Evolutionary conservation across 169 alveolate genomes (phyloP).

Genomic region (Plasmodium inui): DNA sequence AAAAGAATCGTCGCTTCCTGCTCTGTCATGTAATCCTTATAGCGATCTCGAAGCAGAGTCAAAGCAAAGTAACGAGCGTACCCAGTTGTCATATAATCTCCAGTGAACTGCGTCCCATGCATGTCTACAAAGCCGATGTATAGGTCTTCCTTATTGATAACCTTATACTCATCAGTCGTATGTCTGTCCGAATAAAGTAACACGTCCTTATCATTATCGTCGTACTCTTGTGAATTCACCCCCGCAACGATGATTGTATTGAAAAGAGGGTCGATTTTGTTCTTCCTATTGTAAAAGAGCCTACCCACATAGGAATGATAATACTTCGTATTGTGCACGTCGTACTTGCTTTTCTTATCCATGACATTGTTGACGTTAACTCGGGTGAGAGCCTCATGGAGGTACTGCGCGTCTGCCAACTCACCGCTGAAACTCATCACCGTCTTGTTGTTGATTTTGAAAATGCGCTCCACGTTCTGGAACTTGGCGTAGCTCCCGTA

Average conservation of each 20-base stretch:
- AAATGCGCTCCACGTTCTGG: constrained; percentile 67
- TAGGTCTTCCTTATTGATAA: constrained; percentile 57
- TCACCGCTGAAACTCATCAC: constrained; percentile 76
- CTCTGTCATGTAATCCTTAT: constrained; percentile 78
- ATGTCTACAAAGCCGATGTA: constrained; percentile 77
- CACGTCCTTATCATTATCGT: constrained; percentile 66
- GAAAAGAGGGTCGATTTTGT: constrained; percentile 77
- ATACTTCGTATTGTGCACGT: constrained; percentile 21
- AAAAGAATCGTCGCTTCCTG: constrained; percentile 78
- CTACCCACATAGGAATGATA: constrained; percentile 64
- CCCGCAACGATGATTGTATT: constrained; percentile 79
- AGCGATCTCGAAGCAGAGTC: constrained; percentile 77
- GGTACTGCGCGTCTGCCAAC: constrained; percentile 70
- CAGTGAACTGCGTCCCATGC: constrained; percentile 79
- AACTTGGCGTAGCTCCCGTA: constrained; percentile 75
- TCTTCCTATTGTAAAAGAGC: constrained; percentile 74
- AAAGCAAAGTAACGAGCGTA: constrained; percentile 78
- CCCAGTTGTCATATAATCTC: constrained; percentile 79
- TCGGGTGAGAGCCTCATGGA: constrained; percentile 47
- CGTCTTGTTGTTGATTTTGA: constrained; percentile 72
- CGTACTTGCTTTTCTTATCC: constrained; percentile 47
- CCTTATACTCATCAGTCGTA: constrained; percentile 52
- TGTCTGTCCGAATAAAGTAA: constrained; percentile 17
- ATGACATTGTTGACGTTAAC: constrained; percentile 41
- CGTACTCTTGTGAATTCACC: constrained; percentile 76